Conservation (phyloP, 2,329 filamentous ascomycete genomes). For the Myrmaecium sp. region DNA sequence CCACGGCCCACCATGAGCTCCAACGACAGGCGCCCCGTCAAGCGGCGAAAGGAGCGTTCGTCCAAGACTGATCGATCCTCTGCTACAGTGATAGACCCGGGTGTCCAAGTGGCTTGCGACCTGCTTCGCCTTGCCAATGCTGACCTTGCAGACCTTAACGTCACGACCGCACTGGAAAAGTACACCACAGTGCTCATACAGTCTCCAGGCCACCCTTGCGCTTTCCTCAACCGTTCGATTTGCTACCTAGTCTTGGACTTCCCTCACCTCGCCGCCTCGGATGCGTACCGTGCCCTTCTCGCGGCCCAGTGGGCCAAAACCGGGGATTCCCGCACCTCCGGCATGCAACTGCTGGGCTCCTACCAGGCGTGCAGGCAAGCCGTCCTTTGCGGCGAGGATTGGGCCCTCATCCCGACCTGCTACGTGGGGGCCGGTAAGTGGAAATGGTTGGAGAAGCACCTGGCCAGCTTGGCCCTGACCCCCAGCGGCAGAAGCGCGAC, state of each 20-base stretch:
- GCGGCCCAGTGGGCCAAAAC: conserved; percentile 2
- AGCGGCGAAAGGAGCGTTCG: too few species aligned
- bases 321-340: too few species aligned
- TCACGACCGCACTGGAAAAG: conserved; percentile 4
- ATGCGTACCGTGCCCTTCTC: conserved; percentile 10
- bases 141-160: conserved; percentile 1
- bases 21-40: too few species aligned
- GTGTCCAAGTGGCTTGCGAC: too few species aligned
- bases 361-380: too few species aligned
- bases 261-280: conserved; percentile 9
- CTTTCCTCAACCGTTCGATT: conserved; percentile 11
- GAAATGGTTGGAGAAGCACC: conserved; percentile 3
- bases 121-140: conserved; percentile 2
- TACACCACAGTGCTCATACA: conserved; percentile 8
- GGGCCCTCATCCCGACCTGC: conserved; percentile 4
- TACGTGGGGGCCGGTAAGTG: conserved; percentile 3
- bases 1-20: too few species aligned
- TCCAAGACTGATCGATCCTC: too few species aligned
- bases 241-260: conserved; percentile 8
- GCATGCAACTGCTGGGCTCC: neutral
- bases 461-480: conserved; percentile 4
- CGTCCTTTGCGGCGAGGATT: conserved; percentile 4
- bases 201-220: conserved; percentile 7
- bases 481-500: too few species aligned
- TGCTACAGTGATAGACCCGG: too few species aligned